A percentile compares a stretch with the other conserved stretches of the same genome.
Conservation (phyloP, 2,329 filamentous ascomycete genomes). For the Pseudocercospora crystallina region DNA sequence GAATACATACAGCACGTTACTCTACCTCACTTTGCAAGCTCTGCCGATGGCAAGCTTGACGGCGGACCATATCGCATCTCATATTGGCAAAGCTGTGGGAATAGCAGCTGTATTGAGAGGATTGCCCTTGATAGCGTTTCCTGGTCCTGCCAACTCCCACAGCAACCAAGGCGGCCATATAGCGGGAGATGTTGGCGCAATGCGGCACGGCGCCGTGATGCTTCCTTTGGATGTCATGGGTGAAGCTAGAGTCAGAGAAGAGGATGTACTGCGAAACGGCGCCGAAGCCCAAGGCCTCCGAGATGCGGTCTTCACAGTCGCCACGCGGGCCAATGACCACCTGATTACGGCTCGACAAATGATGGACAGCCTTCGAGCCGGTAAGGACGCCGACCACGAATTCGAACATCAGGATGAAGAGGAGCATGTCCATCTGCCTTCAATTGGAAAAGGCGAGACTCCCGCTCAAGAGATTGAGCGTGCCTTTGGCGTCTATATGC, state of each 20-base stretch:
- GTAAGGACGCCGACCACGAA: constrained; percentile 74
- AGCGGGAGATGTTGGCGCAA: constrained; percentile 41
- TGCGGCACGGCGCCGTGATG: constrained; percentile 65
- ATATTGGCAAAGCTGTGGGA: constrained; percentile 90
- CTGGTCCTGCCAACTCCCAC: constrained; percentile 59
- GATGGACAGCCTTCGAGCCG: constrained; percentile 74
- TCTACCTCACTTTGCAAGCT: constrained; percentile 82
- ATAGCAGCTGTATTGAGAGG: constrained; percentile 85
- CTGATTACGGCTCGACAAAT: constrained; percentile 91
- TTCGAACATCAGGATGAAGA: constrained; percentile 84
- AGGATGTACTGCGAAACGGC: constrained; percentile 82
- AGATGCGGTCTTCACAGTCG: constrained; percentile 88
- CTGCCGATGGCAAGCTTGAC: constrained; percentile 79
- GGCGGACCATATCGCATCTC: constrained; percentile 88
- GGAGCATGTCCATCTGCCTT: constrained; percentile 56
- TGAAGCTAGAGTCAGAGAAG: constrained; percentile 74
- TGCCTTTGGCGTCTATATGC: constrained; percentile 77
- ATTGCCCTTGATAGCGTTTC: constrained; percentile 82
- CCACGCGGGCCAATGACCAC: constrained; percentile 92
- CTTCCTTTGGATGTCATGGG: constrained; percentile 90
- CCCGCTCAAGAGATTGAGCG: constrained; percentile 58
- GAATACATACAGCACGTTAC: constrained; percentile 87
- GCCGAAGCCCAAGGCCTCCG: constrained; percentile 75
- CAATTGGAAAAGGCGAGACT: constrained; percentile 32
- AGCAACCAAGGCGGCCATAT: constrained; percentile 46